Evolutionary conservation across 495 filamentous ascomycete genomes (phyloP).

Genomic region (Neurospora sublineolata): DNA sequence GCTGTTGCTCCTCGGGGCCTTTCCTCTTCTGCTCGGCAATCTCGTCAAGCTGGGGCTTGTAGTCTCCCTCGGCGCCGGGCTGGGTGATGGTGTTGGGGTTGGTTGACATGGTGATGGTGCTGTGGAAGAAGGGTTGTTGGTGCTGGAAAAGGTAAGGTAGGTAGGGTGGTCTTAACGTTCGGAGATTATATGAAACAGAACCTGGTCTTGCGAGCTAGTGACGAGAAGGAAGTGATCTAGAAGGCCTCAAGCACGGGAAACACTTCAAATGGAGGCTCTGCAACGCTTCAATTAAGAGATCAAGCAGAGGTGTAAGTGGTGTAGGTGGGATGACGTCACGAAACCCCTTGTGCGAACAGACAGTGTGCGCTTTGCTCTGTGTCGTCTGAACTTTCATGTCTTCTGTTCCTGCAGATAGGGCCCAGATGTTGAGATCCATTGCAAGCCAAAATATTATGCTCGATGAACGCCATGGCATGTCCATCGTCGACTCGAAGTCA

Average conservation of each 20-base stretch:
- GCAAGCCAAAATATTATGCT: not conserved
- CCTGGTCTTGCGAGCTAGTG: not conserved
- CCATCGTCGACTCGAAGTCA: not conserved
- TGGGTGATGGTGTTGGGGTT: not conserved
- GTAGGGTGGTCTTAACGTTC: not conserved
- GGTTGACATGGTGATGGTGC: not conserved
- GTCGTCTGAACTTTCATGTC: not conserved
- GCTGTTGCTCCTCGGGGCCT: not conserved
- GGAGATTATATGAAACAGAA: not conserved
- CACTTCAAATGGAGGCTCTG: not conserved
- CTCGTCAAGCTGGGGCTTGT: slow-evolving; percentile 20
- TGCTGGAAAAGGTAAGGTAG: not conserved
- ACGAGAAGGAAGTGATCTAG: not conserved
- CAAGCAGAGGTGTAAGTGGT: not conserved
- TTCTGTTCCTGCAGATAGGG: not conserved
- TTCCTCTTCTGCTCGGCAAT: slow-evolving; percentile 7
- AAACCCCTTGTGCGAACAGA: not conserved
- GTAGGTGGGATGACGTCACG: not conserved
- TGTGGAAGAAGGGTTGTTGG: not conserved
- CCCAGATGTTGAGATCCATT: not conserved
- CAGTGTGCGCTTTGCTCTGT: not conserved
- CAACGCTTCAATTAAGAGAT: not conserved
- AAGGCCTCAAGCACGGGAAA: not conserved
- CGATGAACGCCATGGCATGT: not conserved
- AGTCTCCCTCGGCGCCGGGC: not conserved